Evolutionary conservation across 2,329 filamentous ascomycete species (phyloP), one percentile per base, ranked within the genome.

Genomic region (Didymella exigua): DNA sequence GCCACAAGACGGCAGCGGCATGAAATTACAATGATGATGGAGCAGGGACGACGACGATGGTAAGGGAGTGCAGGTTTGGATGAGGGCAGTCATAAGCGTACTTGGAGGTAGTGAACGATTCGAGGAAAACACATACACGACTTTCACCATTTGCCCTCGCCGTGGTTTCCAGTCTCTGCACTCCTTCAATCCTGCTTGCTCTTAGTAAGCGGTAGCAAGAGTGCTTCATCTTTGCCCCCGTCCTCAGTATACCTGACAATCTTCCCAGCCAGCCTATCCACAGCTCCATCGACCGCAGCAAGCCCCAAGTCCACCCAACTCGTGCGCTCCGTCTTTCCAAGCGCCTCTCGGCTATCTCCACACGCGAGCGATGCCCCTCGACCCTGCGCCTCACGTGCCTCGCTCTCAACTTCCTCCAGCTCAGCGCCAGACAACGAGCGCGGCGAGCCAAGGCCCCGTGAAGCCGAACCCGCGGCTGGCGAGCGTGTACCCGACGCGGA

Each of bases 161-260:
- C n/a, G n/a, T 21, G n/a, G 16, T 16, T 5, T 30, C 26, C 18
- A 18, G 16, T 33, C 24, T n/a, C 26, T 21, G 24, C 2, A 5
- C 2, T 16, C 19, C 4, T 23, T 54, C 59, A 46, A 10, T 49
- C 54, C 16, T 34, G 31, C 34, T 55, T 54, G 2, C 43, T 47
- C 46, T 52, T 55, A 8, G 43, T 50, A 43, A 68, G 29, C 4
- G 65, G 65, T 45, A 70, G 51, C 52, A 69, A 24, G 54, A 65
- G 21, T 23, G 42, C 61, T 29, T 62, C 59, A 9, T 66, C 54
- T 29, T 40, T 59, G 11, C 60, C 66, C 19, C 59, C 61, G 36
- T 67, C 68, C 43, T 63, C 64, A 38, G 61, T 65, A 63, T 59
- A 74, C 62, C 54, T 54, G 38, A 54, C 60, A 42, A 72, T 45